Evolutionary conservation across 805 yeast species (phyloP).

Genomic region (Teunomyces panamensis): DNA sequence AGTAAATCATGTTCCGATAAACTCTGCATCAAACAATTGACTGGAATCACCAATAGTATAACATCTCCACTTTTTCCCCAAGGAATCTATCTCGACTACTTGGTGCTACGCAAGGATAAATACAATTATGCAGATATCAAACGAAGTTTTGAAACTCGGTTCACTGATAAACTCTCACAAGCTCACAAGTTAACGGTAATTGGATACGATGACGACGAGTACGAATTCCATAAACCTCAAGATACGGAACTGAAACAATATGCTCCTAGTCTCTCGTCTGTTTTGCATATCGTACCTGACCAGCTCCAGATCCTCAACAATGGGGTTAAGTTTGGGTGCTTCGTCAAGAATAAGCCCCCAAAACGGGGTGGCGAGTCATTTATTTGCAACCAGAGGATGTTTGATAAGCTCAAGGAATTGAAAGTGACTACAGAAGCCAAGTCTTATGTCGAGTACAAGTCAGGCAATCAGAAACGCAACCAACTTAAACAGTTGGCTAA

Average conservation of each 20-base stretch:
- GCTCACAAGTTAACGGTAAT: slow-evolving; percentile 19
- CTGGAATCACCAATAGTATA: slow-evolving; percentile 50
- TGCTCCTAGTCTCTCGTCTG: slow-evolving; percentile 30
- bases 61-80: slow-evolving; percentile 34
- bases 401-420: slow-evolving; percentile 10
- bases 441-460: slow-evolving; percentile 14
- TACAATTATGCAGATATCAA: slow-evolving; percentile 24
- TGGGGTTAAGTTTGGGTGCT: slow-evolving; percentile 62
- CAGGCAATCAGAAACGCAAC: slow-evolving; percentile 23
- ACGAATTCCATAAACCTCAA: slow-evolving; percentile 22
- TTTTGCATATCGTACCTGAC: slow-evolving; percentile 24
- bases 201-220: slow-evolving; percentile 19
- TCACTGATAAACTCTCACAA: slow-evolving; percentile 13
- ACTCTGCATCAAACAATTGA: slow-evolving; percentile 58
- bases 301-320: slow-evolving; percentile 44
- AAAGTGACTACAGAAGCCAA: too few species aligned
- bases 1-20: slow-evolving; percentile 93
- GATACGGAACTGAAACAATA: slow-evolving; percentile 1
- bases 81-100: slow-evolving; percentile 42
- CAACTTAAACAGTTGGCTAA: slow-evolving; percentile 25
- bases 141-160: slow-evolving; percentile 38
- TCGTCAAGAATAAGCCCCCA: slow-evolving; percentile 43
- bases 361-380: slow-evolving; percentile 42
- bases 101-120: slow-evolving; percentile 45
- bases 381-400: slow-evolving; percentile 29